Percentiles rank a stretch among this genome's conserved stretches.
phyloP scores from a whole-genome alignment of 2,329 filamentous ascomycete genomes.

The Nemania sp. region DNA sequence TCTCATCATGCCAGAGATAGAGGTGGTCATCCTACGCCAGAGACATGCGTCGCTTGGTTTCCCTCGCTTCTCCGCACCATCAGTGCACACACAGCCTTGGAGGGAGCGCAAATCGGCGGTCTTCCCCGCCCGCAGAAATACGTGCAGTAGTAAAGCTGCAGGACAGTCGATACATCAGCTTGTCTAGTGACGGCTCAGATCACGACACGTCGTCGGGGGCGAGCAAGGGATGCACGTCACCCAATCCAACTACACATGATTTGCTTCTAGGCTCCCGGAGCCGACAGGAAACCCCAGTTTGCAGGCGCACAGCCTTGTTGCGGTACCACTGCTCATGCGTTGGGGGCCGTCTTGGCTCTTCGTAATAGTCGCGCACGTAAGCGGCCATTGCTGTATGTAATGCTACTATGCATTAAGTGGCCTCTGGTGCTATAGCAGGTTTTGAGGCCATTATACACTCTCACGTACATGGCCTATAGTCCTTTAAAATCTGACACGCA shows the following conservation, averaged over 20 bases:
- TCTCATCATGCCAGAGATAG: background rate
- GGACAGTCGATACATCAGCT: slow-evolving; percentile 20
- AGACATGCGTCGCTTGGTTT: slow-evolving; percentile 12
- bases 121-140: slow-evolving; percentile 19
- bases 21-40: background rate
- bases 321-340: background rate
- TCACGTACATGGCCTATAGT: background rate
- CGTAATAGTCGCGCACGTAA: background rate
- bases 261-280: slow-evolving; percentile 9
- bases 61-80: slow-evolving; percentile 17
- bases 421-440: slow-evolving; percentile 5
- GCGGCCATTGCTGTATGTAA: background rate
- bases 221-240: slow-evolving; percentile 3
- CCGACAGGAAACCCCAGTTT: slow-evolving; percentile 1
- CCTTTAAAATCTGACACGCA: slow-evolving; percentile 15
- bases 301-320: slow-evolving; percentile 17
- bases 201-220: slow-evolving; percentile 12
- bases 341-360: slow-evolving; percentile 27
- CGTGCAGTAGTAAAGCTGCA: slow-evolving; percentile 13
- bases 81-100: background rate
- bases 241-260: slow-evolving; percentile 14
- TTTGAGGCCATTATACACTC: background rate
- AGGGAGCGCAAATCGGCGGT: slow-evolving; percentile 23
- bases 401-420: background rate
- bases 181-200: slow-evolving; percentile 18